phyloP scores from a whole-genome alignment of 2,329 filamentous ascomycete species.

The Neonectria sp. region DNA sequence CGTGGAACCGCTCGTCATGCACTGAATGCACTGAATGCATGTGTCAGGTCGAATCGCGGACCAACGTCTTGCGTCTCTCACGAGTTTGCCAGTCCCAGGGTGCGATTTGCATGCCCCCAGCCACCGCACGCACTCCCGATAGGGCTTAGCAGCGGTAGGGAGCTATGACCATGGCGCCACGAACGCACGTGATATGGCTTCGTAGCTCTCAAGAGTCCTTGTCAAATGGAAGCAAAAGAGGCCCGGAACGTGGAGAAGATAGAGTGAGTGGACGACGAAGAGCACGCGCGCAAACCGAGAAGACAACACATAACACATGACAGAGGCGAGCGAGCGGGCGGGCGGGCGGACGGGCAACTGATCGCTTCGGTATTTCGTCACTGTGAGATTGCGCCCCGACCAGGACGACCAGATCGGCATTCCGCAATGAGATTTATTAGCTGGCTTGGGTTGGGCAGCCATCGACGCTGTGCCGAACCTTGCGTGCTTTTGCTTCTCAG shows the following conservation, averaged over 20 bases:
- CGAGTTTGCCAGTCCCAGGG: conserved; percentile 29
- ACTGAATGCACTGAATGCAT: conserved; percentile 32
- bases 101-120: conserved; percentile 31
- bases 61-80: conserved; percentile 25
- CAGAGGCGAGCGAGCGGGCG: conserved; percentile 31
- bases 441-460: conserved; percentile 42
- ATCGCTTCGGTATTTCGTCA: conserved; percentile 17
- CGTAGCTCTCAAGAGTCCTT: conserved; percentile 17
- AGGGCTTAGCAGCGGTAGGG: conserved; percentile 44
- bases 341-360: conserved; percentile 27
- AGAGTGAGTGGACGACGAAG: not conserved
- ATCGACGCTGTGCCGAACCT: conserved; percentile 32
- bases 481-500: conserved; percentile 28
- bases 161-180: conserved; percentile 49
- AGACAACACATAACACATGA: not conserved
- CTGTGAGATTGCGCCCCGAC: conserved; percentile 28
- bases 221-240: not conserved
- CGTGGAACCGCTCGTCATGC: conserved; percentile 33
- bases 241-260: not conserved
- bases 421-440: conserved; percentile 30
- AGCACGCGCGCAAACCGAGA: conserved; percentile 9
- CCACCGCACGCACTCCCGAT: conserved; percentile 34
- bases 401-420: conserved; percentile 36
- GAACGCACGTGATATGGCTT: conserved; percentile 45
- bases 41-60: conserved; percentile 36